Percentiles rank a stretch among this genome's conserved stretches.
Evolutionary conservation across 139 green algal genomes (phyloP).

Genomic region (Chlorella sp.): DNA sequence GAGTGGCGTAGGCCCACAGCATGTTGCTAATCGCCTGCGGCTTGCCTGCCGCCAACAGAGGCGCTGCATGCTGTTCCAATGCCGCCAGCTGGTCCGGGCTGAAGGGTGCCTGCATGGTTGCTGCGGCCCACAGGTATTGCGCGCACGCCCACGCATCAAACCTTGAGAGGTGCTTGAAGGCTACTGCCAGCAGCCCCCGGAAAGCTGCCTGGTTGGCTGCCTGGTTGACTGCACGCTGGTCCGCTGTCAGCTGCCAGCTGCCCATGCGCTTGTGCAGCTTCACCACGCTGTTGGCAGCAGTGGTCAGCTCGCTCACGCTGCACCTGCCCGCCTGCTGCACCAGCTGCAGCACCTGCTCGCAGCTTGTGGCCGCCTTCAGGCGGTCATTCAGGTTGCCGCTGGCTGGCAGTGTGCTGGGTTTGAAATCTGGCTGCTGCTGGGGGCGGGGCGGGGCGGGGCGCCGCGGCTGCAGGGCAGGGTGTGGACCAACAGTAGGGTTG

Average conservation of each 20-base stretch:
- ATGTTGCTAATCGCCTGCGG: neutral
- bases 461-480: neutral
- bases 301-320: neutral
- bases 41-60: neutral
- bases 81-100: neutral
- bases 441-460: no score
- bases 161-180: neutral
- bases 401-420: no score
- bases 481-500: no score
- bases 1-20: neutral
- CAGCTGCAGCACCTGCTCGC: neutral
- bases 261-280: neutral
- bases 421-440: neutral
- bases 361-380: neutral
- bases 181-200: neutral
- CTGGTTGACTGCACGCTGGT: no score
- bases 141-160: neutral
- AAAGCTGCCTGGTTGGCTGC: neutral
- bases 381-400: neutral
- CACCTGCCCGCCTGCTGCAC: neutral
- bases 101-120: neutral
- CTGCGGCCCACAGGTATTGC: neutral
- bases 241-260: neutral
- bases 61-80: neutral
- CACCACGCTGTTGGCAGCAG: neutral